A percentile compares a stretch with the other conserved stretches of the same genome.
phyloP scores from a whole-genome alignment of 306 rosid species.

The Vigna reflexopilosa region DNA sequence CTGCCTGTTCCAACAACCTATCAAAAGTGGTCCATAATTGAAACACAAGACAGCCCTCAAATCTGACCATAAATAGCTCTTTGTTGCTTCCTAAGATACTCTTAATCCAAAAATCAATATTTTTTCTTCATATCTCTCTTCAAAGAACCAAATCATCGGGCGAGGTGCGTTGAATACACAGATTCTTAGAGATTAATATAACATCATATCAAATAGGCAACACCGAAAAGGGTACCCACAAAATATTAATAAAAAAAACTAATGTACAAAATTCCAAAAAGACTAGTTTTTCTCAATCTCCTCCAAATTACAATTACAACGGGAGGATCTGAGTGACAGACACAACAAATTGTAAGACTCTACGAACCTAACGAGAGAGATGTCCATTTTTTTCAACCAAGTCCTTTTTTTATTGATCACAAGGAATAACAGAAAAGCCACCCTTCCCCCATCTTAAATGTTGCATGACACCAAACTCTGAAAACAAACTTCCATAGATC shows the following conservation, averaged over 20 bases:
- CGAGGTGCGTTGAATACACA: slow-evolving; percentile 11
- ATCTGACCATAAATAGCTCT: slow-evolving; percentile 31
- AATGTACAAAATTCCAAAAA: slow-evolving; percentile 45
- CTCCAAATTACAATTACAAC: slow-evolving; percentile 66
- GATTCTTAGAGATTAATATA: slow-evolving; percentile 1
- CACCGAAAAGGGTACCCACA: slow-evolving; percentile 24
- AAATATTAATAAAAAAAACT: neutral
- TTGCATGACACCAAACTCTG: slow-evolving; percentile 41
- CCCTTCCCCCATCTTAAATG: slow-evolving; percentile 41
- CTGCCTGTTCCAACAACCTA: neutral
- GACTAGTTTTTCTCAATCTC: slow-evolving; percentile 50
- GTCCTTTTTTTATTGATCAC: slow-evolving; percentile 56
- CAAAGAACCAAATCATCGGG: slow-evolving; percentile 38
- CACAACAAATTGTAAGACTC: slow-evolving; percentile 34
- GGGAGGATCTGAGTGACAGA: slow-evolving; percentile 49
- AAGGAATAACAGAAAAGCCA: slow-evolving; percentile 11
- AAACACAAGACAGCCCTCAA: slow-evolving; percentile 28
- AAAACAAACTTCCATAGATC: slow-evolving; percentile 32
- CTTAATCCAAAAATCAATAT: neutral
- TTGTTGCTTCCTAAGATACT: slow-evolving; percentile 37
- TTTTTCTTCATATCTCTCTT: neutral
- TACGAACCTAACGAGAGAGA: slow-evolving; percentile 36
- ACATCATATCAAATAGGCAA: slow-evolving; percentile 27
- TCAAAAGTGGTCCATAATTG: neutral
- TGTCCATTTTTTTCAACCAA: neutral